Base-by-base conservation (phyloP, 768 basidiomycete species). In the Amanita molliuscula region DNA sequence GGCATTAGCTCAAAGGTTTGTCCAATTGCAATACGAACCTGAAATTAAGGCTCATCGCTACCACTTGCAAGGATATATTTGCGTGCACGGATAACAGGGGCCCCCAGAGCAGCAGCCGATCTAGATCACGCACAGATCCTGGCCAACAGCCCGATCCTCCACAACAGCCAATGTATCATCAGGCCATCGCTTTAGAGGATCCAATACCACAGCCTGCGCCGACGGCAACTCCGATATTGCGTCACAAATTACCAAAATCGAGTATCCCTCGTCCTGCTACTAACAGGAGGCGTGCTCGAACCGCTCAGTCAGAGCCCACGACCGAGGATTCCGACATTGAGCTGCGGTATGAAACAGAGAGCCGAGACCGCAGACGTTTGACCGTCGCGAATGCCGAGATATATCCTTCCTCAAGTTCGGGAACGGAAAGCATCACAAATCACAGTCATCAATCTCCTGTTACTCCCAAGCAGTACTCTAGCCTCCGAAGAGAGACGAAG, bases 321-420 rank as follows among this genome's bases (percentile, higher is more conserved):
- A 52, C 64, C 1, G 68, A 72, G 41, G 73, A 74, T 25, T 76
- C 75, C 9, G 73, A 77, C 47, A 47, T 72, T 3, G 74, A 76
- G 50, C 58, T 56, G 26, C 67, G 62, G 11, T 70, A 68, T 54
- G 72, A 75, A 47, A 57, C 54, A n/a, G 65, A 66, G 42, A 59
- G 61, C 38, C 59, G 62, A 33, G 65, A 70, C 15, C 64, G 62
- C 44, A 67, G 74, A 4, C 73, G 67, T 36, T 59, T 76, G 15
- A 70, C 69, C 9, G 70, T 77, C 21, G 65, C 72, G 6, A 76
- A 75, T 50, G 68, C 70, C 1, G 68, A 69, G 37, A 65, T 70
- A 9, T 57, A 67, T n/a, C 60, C 49, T 16, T 50, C 68, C 2
- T 71, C 74, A 7, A 67, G 63, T 20, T 43, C 49, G 23, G 66